Base-by-base conservation (phyloP, 441 rosid species). In the Iberis amara region DNA sequence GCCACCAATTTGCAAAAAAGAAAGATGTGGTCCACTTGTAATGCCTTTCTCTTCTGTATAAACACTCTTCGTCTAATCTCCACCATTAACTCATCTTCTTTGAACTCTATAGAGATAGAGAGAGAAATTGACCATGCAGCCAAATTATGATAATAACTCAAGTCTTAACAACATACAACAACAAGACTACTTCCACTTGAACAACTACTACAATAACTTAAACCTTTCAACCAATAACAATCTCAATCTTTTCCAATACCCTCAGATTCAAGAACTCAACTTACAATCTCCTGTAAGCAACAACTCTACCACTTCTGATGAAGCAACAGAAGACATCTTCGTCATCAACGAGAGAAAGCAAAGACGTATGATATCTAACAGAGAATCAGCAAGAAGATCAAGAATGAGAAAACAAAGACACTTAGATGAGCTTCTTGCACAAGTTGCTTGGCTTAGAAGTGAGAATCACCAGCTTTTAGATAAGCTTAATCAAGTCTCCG, bases 251-350 rank as follows among this genome's bases (percentile, higher is more conserved):
- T 71, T 58, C 33, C 70, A 36, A 8, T 58, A 74, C 46, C 68
- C 82, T 57, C 87, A 78, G 9, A 18, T 72, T 66, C 82, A 71
- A 40, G 91, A 85, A 32, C 74, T 77, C 52, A 75, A 73, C 15
- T 66, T 65, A 36, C 81, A 73, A 11, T 69, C 80, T 18, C 75
- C 92, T 5, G 55, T 67, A 26, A 83, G 89, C 74, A 80, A 68
- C 78, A 79, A 83, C 73, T 89, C 95, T 1, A 81, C 95, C 3
- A 81, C 95, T 13, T 85, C 95, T 0, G 94, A 89, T 7, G 94
- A 85, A 52, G 95, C 86, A 8, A 94, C 78, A 0, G 95, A 81
- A 69, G 85, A 75, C 11, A 79, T 77, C 11, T 69, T 62, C 50
- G 63, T 82, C 40, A 71, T 80, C 71, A 76, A 74, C 7, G 86